Base-by-base conservation (phyloP, 2,329 filamentous ascomycete species). In the Neonectria punicea region DNA sequence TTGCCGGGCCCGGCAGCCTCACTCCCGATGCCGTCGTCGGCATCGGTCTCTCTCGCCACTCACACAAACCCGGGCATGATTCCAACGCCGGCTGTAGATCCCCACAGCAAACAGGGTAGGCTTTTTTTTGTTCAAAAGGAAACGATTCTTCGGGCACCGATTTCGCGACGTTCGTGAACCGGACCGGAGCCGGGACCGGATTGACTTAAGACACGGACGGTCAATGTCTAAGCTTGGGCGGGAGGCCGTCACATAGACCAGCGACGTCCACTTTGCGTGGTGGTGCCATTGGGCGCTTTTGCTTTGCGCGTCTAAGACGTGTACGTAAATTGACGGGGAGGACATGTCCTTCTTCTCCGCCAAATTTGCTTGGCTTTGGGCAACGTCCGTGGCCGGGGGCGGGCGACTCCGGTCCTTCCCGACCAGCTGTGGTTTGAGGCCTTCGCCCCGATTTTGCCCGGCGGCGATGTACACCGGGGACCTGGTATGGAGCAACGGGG, bases 1-100 rank as follows among this genome's bases (percentile, higher is more conserved):
- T 70, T 70, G 18, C 71, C 67, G 71, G 69, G 54, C 61, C 69
- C 66, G 64, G 57, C 58, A 65, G 49, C 30, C 34, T 36, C 32
- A 14, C 36, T 41, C 56, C 51, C 22, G 39, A 20, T 54, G 50
- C 53, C 46, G 46, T 66, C 49, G 49, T 63, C 50, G 50, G 59
- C 47, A 25, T 63, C 54, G 50, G 59, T 30, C 49, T 61, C 47
- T 51, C 30, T 14, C 55, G 36, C 41, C 49, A 58, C 41, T 41
- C 51, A 56, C 44, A 13, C 56, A 41, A 32, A 16, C 36, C 32
- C 57, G 43, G 58, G 39, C 47, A 51, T 53, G 39, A 32, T 56
- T 28, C n/a, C 28, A 1, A 51, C 49, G n/a, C 59, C 54, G 44
- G 60, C 39, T 34, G 59, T 30, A 30, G 28, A 34, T 34, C n/a